Percentiles rank a stretch among this genome's conserved stretches.
Evolutionary conservation across 192 early-diverging fungal species (phyloP).

Genomic region (Linnemannia exigua): DNA sequence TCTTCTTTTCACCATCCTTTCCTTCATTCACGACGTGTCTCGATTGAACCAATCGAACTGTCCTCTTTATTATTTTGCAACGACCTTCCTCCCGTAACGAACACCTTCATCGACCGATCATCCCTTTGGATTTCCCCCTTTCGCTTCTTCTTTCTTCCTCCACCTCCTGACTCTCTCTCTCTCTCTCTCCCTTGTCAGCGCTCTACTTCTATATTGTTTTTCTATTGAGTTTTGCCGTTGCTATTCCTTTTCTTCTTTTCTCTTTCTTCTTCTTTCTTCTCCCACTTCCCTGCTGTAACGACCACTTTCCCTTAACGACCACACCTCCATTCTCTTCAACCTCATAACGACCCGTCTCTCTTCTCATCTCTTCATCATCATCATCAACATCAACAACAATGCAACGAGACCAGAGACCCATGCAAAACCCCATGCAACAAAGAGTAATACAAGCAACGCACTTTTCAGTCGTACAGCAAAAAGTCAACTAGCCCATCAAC

Average conservation of each 20-base stretch:
- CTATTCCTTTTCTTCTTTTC: not conserved
- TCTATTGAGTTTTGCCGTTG: not conserved
- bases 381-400: constrained; percentile 4
- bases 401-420: constrained; percentile 30
- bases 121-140: not conserved
- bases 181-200: not conserved
- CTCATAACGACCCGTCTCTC: not conserved
- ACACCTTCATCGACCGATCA: not conserved
- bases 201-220: not conserved
- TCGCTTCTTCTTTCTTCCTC: not conserved
- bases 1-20: not conserved
- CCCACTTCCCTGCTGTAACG: not conserved
- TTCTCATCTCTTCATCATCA: constrained; percentile 12
- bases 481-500: not conserved
- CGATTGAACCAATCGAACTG: not conserved
- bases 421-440: constrained; percentile 30
- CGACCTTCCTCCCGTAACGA: not conserved
- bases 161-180: not conserved
- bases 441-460: constrained; percentile 5
- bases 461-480: not conserved
- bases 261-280: not conserved
- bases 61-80: not conserved
- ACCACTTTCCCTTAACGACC: not conserved
- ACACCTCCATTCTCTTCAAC: not conserved
- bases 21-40: not conserved